Base-by-base conservation (phyloP, 2,329 filamentous ascomycete genomes). In the Dactylella cylindrospora region DNA sequence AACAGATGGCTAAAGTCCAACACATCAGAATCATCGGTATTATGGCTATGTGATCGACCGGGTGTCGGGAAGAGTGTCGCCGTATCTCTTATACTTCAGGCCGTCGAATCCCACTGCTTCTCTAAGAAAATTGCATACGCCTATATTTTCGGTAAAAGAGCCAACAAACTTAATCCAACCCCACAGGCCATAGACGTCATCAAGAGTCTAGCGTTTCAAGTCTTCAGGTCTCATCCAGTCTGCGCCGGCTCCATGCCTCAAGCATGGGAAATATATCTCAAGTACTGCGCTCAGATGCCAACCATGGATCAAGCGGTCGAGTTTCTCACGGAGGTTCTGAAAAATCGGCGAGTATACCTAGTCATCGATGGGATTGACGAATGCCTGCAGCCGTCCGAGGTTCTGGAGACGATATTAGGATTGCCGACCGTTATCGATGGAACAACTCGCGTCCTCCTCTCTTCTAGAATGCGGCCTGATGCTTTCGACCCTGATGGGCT, bases 381-480 rank as follows among this genome's bases (percentile, higher is more conserved):
- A 28, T 57, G 50, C 20, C 29, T 52, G 23, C 59, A 62, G 40
- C 57, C 57, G 32, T 62, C 57, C 28, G 57, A 62, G 22, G 57
- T 62, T 50, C 38, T 62, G 4, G 57, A 62, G 15, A 44, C 57
- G 17, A 45, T 62, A 13, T 32, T 62, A 9, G 57, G 50, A 15
- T 49, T 62, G 7, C 57, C 57, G 31, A 62, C 57, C 33, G 57
- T 62, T 23, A 41, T 25, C 1, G 49, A 62, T 33, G 57, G 57
- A 9, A 45, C 49, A 4, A 64, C 59, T 25, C 50, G 59, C 2
- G 23, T 64, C 15, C 41, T 64, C 3, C 43, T 64, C n/a, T 64
- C 59, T 8, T 57, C 59, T 26, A 45, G 59, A 15, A 64, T 64
- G 59, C 57, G 57, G 54, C 57, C 57, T 43, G 57, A 62, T 26